phyloP scores from a whole-genome alignment of 345 rosid species.

The Kernera saxatilis region DNA sequence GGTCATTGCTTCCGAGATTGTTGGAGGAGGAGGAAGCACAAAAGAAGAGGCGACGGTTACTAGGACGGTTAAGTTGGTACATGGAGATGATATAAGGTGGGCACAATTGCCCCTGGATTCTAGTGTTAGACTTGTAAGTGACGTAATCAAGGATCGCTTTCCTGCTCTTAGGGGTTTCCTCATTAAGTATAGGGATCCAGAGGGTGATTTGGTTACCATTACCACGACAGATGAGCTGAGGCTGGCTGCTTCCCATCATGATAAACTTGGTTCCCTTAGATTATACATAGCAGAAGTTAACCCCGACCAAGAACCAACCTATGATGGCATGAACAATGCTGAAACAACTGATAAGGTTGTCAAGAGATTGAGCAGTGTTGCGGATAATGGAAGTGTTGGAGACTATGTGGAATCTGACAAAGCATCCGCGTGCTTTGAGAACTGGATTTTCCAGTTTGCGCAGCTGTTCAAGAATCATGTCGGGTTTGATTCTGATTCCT shows the following conservation, averaged over 20 bases:
- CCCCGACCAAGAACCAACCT: conserved; percentile 80
- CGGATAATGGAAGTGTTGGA: conserved; percentile 45
- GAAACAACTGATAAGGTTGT: conserved; percentile 30
- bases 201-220: conserved; percentile 90
- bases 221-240: conserved; percentile 80
- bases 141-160: conserved; percentile 72
- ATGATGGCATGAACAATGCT: conserved; percentile 46
- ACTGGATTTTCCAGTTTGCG: conserved; percentile 93
- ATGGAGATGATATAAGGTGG: conserved; percentile 92
- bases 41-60: conserved; percentile 52
- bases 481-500: conserved; percentile 94
- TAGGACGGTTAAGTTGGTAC: conserved; percentile 75
- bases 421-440: conserved; percentile 46
- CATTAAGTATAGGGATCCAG: conserved; percentile 77
- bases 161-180: conserved; percentile 71
- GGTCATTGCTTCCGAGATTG: conserved; percentile 43
- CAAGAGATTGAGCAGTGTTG: conserved; percentile 28
- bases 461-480: conserved; percentile 87
- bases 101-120: conserved; percentile 76
- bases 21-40: conserved; percentile 43
- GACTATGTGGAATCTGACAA: conserved; percentile 35
- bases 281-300: conserved; percentile 70
- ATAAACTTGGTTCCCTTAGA: conserved; percentile 57
- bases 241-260: conserved; percentile 51
- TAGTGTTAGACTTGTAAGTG: conserved; percentile 60